Evolutionary conservation across 345 rosid species (phyloP).

Genomic region (Hevea brasiliensis): DNA sequence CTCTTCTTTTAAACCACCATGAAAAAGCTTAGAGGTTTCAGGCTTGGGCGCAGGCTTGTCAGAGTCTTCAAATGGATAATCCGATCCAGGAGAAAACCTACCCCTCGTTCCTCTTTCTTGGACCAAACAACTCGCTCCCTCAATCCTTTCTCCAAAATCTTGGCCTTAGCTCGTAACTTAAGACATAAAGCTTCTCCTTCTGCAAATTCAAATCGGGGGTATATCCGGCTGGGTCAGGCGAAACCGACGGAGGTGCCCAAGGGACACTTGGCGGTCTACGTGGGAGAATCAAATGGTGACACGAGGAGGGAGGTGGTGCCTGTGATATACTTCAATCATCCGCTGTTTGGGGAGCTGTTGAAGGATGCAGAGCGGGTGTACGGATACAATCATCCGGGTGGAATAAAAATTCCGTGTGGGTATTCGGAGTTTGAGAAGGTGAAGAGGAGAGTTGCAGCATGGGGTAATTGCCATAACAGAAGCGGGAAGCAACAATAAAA

Average conservation of each 20-base stretch:
- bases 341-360: conserved; percentile 70
- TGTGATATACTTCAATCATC: conserved; percentile 78
- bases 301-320: conserved; percentile 62
- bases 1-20: neutral
- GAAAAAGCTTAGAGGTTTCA: conserved; percentile 53
- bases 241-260: conserved; percentile 50
- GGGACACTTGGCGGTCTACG: conserved; percentile 76
- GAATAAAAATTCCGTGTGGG: conserved; percentile 75
- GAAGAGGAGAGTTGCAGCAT: conserved; percentile 63
- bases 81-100: conserved; percentile 36
- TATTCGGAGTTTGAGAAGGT: conserved; percentile 76
- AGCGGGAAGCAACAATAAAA: too few species aligned
- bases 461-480: conserved; percentile 46
- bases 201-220: conserved; percentile 33
- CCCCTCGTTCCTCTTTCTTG: neutral
- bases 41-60: conserved; percentile 46
- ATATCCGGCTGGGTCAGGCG: conserved; percentile 42
- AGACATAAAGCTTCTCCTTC: conserved; percentile 32
- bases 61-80: conserved; percentile 46
- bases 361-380: conserved; percentile 69
- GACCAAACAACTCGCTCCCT: conserved; percentile 5
- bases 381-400: conserved; percentile 75
- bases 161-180: conserved; percentile 36
- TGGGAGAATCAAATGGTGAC: conserved; percentile 52
- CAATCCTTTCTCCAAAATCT: conserved; percentile 41